phyloP scores from a whole-genome alignment of 2,329 filamentous ascomycete genomes.

The Annulohypoxylon truncatum region DNA sequence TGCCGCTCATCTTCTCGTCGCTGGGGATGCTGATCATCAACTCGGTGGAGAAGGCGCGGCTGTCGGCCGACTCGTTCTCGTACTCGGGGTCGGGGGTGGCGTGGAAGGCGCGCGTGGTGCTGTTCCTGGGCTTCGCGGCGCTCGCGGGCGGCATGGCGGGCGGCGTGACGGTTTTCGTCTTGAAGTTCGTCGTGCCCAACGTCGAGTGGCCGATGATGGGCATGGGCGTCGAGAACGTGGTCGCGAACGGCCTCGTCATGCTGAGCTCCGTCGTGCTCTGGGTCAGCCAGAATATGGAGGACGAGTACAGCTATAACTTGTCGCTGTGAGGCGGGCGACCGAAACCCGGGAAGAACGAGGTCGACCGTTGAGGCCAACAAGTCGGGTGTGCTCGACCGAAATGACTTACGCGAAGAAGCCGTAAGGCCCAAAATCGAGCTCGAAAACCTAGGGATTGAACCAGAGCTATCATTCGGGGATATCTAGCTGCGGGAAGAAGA shows the following conservation, averaged over 20 bases:
- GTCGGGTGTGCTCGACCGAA: neutral
- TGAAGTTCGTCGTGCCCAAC: conserved; percentile 70
- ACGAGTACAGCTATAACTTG: conserved; percentile 76
- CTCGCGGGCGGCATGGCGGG: conserved; percentile 76
- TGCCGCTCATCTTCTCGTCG: conserved; percentile 73
- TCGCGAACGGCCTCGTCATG: conserved; percentile 72
- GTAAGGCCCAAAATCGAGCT: neutral
- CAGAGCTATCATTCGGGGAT: neutral
- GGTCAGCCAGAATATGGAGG: conserved; percentile 79
- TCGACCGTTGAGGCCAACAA: neutral
- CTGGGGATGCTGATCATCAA: conserved; percentile 79
- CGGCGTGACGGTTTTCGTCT: conserved; percentile 74
- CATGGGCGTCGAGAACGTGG: conserved; percentile 75
- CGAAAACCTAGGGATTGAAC: neutral
- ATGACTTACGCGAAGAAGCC: neutral
- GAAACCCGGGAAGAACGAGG: neutral
- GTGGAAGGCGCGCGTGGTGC: conserved; percentile 75
- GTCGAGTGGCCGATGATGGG: conserved; percentile 69
- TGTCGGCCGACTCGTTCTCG: conserved; percentile 71
- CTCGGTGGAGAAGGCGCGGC: conserved; percentile 73
- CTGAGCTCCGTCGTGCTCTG: conserved; percentile 73
- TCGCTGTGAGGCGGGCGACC: conserved; percentile 58
- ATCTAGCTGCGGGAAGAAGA: conserved; percentile 6
- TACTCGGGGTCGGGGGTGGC: conserved; percentile 73
- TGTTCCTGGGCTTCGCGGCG: conserved; percentile 74